phyloP scores from a whole-genome alignment of 768 basidiomycete genomes.

The Suillus lakei region DNA sequence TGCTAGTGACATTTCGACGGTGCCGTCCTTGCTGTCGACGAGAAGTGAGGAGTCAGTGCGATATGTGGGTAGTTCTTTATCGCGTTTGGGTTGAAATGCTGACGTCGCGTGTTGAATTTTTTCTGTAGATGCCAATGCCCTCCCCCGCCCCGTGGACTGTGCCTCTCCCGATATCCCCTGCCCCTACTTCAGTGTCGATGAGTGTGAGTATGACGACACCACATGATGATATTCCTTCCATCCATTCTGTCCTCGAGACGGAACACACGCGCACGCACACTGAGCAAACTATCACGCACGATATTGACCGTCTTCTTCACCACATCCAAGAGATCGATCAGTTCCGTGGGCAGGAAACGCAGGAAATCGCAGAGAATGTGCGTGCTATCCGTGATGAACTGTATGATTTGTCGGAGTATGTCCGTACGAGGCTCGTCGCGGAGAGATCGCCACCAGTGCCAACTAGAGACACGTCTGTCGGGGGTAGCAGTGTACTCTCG shows the following conservation, averaged over 20 bases:
- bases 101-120: constrained; percentile 23
- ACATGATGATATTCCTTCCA: constrained; percentile 50
- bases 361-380: constrained; percentile 69
- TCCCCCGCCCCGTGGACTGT: constrained; percentile 36
- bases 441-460: constrained; percentile 22
- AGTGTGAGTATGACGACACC: constrained; percentile 59
- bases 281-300: constrained; percentile 53
- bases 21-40: constrained; percentile 61
- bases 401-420: constrained; percentile 59
- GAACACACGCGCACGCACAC: constrained; percentile 42
- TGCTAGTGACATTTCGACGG: constrained; percentile 49
- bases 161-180: constrained; percentile 35
- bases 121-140: constrained; percentile 24
- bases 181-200: constrained; percentile 44
- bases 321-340: constrained; percentile 69
- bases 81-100: background rate
- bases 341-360: constrained; percentile 63
- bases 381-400: constrained; percentile 73
- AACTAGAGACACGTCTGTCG: constrained; percentile 48
- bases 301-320: constrained; percentile 54
- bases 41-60: constrained; percentile 30
- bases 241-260: constrained; percentile 50
- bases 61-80: constrained; percentile 39
- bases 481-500: constrained; percentile 45
- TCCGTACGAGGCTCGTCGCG: constrained; percentile 45